Percentiles rank a stretch among this genome's conserved stretches.
These are phyloP conservation scores for Neurospora sp. DNA, from an alignment of 495 filamentous ascomycete species.

Conservation along the genomic window DNA sequence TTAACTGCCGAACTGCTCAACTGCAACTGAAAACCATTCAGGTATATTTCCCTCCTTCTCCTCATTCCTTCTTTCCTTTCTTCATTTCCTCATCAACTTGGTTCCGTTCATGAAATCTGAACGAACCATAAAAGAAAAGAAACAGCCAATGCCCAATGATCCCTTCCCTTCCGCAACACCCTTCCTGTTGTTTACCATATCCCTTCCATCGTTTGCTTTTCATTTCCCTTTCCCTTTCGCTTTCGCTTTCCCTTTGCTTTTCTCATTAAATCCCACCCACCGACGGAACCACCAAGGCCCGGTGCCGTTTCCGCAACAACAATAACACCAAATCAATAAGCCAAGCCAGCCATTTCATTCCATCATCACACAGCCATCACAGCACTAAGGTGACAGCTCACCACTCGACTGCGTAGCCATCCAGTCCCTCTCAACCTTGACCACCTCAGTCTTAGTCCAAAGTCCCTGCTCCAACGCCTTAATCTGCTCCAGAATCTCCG, in stretches of 20 bases:
- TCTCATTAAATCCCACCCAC: background rate
- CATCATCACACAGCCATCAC: background rate
- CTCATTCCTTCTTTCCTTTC: background rate
- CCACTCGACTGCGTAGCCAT: background rate
- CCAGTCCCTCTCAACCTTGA: background rate
- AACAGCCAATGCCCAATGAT: background rate
- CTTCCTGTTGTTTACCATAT: background rate
- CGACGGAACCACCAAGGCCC: background rate
- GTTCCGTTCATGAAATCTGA: background rate
- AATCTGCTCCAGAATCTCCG: slow-evolving; percentile 18
- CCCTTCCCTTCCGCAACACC: background rate
- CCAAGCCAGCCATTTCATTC: background rate
- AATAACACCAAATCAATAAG: background rate
- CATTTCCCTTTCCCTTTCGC: too few species aligned
- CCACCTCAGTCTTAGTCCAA: slow-evolving; percentile 1
- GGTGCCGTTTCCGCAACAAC: background rate
- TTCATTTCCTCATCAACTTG: background rate
- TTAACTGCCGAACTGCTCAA: too few species aligned
- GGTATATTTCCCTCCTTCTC: background rate
- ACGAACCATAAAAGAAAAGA: background rate
- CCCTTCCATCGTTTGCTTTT: background rate
- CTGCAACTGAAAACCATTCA: background rate
- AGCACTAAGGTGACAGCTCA: background rate
- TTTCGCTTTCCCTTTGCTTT: background rate
- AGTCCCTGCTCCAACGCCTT: slow-evolving; percentile 9